Evolutionary conservation across 2,329 filamentous ascomycete genomes (phyloP).

Genomic region (Pseudogymnoascus sp.): DNA sequence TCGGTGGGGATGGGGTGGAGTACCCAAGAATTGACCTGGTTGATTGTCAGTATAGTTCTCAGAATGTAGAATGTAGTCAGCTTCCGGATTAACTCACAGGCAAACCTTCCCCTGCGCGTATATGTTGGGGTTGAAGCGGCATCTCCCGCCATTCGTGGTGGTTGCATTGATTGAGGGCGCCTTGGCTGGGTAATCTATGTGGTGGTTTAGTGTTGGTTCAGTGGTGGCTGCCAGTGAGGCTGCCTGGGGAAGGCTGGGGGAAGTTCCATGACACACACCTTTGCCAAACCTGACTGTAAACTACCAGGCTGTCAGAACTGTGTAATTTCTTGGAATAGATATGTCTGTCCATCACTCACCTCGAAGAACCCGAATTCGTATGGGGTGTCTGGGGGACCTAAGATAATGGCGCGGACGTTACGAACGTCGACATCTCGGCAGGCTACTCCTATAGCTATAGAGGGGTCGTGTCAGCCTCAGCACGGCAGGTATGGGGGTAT

Average conservation of each 20-base stretch:
- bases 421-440: conserved; percentile 84
- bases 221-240: neutral
- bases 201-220: neutral
- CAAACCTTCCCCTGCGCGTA: conserved; percentile 89
- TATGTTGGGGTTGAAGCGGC: conserved; percentile 94
- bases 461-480: neutral
- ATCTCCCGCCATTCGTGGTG: conserved; percentile 83
- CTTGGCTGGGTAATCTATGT: conserved; percentile 70
- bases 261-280: conserved; percentile 40
- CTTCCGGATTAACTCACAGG: conserved; percentile 66
- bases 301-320: conserved; percentile 36
- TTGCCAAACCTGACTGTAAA: conserved; percentile 70
- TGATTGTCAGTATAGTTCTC: conserved; percentile 17
- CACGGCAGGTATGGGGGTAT: neutral
- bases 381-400: conserved; percentile 87
- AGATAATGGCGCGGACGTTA: conserved; percentile 76
- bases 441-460: conserved; percentile 71
- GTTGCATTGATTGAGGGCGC: conserved; percentile 55
- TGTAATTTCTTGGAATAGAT: neutral
- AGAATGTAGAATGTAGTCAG: too few species aligned
- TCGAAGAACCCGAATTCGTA: conserved; percentile 98
- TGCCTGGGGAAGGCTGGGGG: neutral
- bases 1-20: conserved; percentile 15
- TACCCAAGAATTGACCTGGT: conserved; percentile 81
- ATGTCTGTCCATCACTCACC: conserved; percentile 39